phyloP scores from a whole-genome alignment of 257 asterid species.

The Buddleja alternifolia region DNA sequence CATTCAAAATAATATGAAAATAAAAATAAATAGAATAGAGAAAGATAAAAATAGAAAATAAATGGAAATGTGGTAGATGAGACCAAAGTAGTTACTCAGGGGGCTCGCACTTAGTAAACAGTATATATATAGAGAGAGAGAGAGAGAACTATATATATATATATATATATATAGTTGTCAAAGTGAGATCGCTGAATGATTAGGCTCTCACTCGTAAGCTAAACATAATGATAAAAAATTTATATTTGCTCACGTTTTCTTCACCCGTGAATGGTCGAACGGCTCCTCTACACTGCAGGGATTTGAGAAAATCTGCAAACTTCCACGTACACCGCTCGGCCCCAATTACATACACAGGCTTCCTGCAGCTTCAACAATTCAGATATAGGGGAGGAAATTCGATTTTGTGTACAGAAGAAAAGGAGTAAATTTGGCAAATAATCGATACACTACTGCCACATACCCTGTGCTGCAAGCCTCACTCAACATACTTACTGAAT shows the following conservation, averaged over 20 bases:
- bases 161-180: too few species aligned
- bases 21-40: too few species aligned
- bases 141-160: too few species aligned
- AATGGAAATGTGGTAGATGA: too few species aligned
- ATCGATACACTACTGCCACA: constrained; percentile 5
- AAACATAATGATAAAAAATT: not conserved
- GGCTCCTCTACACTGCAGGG: constrained; percentile 56
- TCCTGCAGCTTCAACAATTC: constrained; percentile 54
- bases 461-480: constrained; percentile 99
- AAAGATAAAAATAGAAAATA: too few species aligned
- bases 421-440: not conserved
- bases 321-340: constrained; percentile 87
- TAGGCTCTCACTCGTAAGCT: too few species aligned
- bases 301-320: constrained; percentile 65
- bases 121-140: too few species aligned
- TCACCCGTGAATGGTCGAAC: constrained; percentile 70
- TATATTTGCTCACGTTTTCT: constrained; percentile 60
- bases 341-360: constrained; percentile 92
- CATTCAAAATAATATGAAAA: too few species aligned
- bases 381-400: constrained; percentile 24
- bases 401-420: not conserved
- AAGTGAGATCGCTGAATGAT: too few species aligned
- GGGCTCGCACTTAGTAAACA: too few species aligned
- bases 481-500: constrained; percentile 91
- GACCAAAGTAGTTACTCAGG: too few species aligned